A percentile compares a stretch with the other conserved stretches of the same genome.
Evolutionary conservation across 164 flowering plant genomes (phyloP).

Genomic region (Vitis rupestris): DNA sequence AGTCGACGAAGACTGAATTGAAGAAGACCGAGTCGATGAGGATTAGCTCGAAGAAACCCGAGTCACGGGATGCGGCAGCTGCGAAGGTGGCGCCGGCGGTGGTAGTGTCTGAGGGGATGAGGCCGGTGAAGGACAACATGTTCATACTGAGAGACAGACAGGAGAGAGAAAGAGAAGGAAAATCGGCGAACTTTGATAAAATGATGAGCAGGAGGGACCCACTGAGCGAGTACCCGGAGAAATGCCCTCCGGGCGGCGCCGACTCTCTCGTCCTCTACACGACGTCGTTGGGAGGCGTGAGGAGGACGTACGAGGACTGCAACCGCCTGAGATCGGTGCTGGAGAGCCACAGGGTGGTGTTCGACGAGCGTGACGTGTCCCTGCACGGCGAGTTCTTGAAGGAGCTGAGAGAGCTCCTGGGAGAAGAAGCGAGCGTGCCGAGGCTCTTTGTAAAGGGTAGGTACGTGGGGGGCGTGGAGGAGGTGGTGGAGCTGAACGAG

Average conservation of each 20-base stretch:
- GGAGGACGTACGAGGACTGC: conserved; percentile 85
- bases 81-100: background rate
- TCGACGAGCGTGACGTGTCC: conserved; percentile 89
- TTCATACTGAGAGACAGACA: conserved; percentile 61
- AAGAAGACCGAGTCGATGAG: conserved; percentile 9
- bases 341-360: conserved; percentile 57
- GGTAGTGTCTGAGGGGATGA: conserved; percentile 10
- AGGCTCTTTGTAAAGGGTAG: conserved; percentile 87
- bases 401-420: conserved; percentile 58
- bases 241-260: conserved; percentile 78
- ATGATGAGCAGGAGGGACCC: conserved; percentile 49
- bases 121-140: conserved; percentile 57
- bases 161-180: conserved; percentile 59
- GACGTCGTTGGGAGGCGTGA: conserved; percentile 84
- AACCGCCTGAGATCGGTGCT: conserved; percentile 40
- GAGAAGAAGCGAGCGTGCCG: conserved; percentile 57
- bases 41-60: conserved; percentile 8
- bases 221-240: conserved; percentile 63
- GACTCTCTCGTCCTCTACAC: conserved; percentile 76
- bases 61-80: conserved; percentile 1
- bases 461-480: conserved; percentile 84
- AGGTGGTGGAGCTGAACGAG: conserved; percentile 75
- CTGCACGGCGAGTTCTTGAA: conserved; percentile 61
- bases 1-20: conserved; percentile 15
- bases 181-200: conserved; percentile 18